These are phyloP conservation scores for Taphrina flavorubra DNA, from an alignment of 1,139 yeast species.

Conservation along the genomic window DNA sequence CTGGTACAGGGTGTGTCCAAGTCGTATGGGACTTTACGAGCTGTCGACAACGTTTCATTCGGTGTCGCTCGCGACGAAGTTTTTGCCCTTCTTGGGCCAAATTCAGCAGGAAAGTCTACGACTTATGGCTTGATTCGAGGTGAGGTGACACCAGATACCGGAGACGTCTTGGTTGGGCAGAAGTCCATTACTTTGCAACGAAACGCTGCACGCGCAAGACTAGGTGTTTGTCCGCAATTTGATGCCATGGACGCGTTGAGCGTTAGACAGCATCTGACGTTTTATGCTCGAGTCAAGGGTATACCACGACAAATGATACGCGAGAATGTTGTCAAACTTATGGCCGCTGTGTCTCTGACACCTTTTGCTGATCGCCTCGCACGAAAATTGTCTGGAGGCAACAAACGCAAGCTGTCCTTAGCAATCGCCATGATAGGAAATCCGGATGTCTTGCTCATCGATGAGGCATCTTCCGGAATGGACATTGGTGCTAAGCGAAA, in stretches of 20 bases:
- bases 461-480: conserved; percentile 92
- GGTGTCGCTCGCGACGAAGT: conserved; percentile 52
- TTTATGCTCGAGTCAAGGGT: conserved; percentile 52
- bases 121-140: conserved; percentile 72
- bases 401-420: conserved; percentile 95
- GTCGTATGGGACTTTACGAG: conserved; percentile 49
- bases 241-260: conserved; percentile 54
- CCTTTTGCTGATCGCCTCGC: conserved; percentile 51
- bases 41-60: conserved; percentile 52
- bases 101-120: conserved; percentile 98
- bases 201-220: conserved; percentile 50
- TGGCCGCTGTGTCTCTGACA: conserved; percentile 52
- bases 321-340: conserved; percentile 77
- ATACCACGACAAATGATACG: conserved; percentile 76
- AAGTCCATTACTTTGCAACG: conserved; percentile 49
- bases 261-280: conserved; percentile 51
- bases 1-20: conserved; percentile 50
- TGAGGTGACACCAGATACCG: conserved; percentile 50
- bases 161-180: conserved; percentile 51
- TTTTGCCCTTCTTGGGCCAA: conserved; percentile 74
- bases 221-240: conserved; percentile 55
- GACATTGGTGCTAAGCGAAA: conserved; percentile 66
- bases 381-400: conserved; percentile 82
- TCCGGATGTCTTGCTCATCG: conserved; percentile 85
- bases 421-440: conserved; percentile 96